Conservation (phyloP, 2,329 filamentous ascomycete species). For the Zopfia rhizophila region DNA sequence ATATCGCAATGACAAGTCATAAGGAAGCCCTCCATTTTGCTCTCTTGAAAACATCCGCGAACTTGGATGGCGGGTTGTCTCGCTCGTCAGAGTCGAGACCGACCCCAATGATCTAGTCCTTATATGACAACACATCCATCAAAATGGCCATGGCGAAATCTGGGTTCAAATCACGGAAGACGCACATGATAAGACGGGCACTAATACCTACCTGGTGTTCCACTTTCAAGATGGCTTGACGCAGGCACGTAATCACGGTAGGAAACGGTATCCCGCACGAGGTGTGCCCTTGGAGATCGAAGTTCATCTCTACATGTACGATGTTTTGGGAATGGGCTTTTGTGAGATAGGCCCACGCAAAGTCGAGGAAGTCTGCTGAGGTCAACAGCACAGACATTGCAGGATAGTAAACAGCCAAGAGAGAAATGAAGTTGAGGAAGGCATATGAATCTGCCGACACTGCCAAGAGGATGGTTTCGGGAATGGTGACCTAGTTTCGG, state of each 20-base stretch:
- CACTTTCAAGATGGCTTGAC: constrained; percentile 17
- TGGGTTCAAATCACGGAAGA: constrained; percentile 54
- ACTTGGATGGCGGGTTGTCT: constrained; percentile 57
- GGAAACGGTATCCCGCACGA: constrained; percentile 45
- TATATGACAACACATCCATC: constrained; percentile 54
- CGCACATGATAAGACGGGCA: constrained; percentile 54
- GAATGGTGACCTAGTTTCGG: constrained; percentile 39
- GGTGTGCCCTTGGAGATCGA: constrained; percentile 56
- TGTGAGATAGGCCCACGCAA: constrained; percentile 52
- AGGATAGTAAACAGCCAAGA: constrained; percentile 33
- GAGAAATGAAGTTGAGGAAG: constrained; percentile 35
- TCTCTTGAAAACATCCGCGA: constrained; percentile 52
- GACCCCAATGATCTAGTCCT: constrained; percentile 59
- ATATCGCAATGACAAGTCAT: constrained; percentile 64
- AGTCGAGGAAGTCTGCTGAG: constrained; percentile 52
- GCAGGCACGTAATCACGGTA: constrained; percentile 48
- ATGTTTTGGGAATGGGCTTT: constrained; percentile 49
- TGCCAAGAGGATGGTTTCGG: constrained; percentile 8
- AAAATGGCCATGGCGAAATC: constrained; percentile 50
- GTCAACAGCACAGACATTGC: constrained; percentile 42
- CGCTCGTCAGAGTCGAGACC: constrained; percentile 61
- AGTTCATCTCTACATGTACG: constrained; percentile 54
- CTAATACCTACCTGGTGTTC: constrained; percentile 3
- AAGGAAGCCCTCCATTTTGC: constrained; percentile 55
- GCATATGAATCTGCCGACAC: constrained; percentile 7